Evolutionary conservation across 2,329 filamentous ascomycete genomes (phyloP).

Genomic region (Calonectria naviculata): DNA sequence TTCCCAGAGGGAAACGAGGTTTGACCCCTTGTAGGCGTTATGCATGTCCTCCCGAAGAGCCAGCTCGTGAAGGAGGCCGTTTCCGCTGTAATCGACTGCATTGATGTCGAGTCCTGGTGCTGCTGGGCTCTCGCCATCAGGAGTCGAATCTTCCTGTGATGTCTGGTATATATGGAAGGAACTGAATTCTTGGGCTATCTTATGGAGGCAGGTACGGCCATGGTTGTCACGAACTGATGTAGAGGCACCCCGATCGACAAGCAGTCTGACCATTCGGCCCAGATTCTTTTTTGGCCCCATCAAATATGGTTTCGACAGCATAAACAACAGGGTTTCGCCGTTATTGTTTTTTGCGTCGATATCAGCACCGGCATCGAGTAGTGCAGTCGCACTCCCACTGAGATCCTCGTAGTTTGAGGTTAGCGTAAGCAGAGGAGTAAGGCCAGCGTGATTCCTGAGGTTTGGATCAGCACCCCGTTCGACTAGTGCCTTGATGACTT

Average conservation of each 20-base stretch:
- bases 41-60: not conserved
- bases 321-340: conserved; percentile 32
- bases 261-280: conserved; percentile 10
- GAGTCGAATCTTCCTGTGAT: not conserved
- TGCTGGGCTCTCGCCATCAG: conserved; percentile 15
- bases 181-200: conserved; percentile 3
- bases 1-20: conserved; percentile 15
- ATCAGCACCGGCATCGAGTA: conserved; percentile 35
- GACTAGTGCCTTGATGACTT: conserved; percentile 23
- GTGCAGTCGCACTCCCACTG: not conserved
- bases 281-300: not conserved
- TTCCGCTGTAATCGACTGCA: conserved; percentile 31
- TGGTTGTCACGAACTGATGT: conserved; percentile 20
- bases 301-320: not conserved
- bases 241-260: conserved; percentile 28
- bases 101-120: conserved; percentile 17
- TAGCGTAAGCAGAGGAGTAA: conserved; percentile 27
- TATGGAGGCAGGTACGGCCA: conserved; percentile 32
- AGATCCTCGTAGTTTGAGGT: too few species aligned
- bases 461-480: conserved; percentile 36
- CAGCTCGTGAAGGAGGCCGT: conserved; percentile 38
- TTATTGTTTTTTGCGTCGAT: conserved; percentile 28
- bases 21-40: not conserved
- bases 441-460: conserved; percentile 24
- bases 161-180: not conserved